A percentile compares a stretch with the other conserved stretches of the same genome.
Evolutionary conservation across 2,329 filamentous ascomycete species (phyloP).

Genomic region (Mycogone perniciosa): DNA sequence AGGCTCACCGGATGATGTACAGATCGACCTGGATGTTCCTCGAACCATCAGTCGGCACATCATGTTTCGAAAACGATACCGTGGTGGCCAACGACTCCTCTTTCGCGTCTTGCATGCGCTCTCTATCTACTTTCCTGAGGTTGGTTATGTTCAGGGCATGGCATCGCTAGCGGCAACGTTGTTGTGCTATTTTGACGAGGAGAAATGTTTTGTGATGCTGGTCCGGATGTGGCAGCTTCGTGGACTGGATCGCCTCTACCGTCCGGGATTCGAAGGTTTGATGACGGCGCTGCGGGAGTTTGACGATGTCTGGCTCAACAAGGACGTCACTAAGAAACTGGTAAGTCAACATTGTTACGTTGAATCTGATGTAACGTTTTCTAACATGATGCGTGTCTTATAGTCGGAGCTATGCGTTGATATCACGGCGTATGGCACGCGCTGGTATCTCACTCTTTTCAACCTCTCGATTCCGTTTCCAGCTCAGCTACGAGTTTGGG

Average conservation of each 20-base stretch:
- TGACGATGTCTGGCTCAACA: conserved; percentile 74
- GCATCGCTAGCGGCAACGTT: conserved; percentile 86
- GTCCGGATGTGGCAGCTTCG: conserved; percentile 89
- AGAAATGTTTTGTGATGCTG: conserved; percentile 90
- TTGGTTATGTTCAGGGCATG: conserved; percentile 98
- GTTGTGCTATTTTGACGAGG: conserved; percentile 95
- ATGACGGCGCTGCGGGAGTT: conserved; percentile 84
- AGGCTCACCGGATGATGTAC: conserved; percentile 82
- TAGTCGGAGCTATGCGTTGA: conserved; percentile 73
- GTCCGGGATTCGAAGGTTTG: conserved; percentile 75
- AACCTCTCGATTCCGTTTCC: conserved; percentile 94
- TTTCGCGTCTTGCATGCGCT: conserved; percentile 91
- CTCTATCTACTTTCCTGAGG: conserved; percentile 83
- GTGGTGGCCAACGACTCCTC: conserved; percentile 82
- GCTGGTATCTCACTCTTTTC: conserved; percentile 97
- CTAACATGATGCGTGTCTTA: background rate
- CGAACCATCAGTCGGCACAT: conserved; percentile 92
- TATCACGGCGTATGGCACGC: conserved; percentile 86
- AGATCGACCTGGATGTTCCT: conserved; percentile 96
- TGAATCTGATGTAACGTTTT: background rate
- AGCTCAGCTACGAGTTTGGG: conserved; percentile 93
- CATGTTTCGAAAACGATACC: conserved; percentile 90
- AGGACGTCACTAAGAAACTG: conserved; percentile 73
- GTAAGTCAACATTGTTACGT: conserved; percentile 43
- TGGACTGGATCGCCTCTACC: conserved; percentile 78